Conservation (phyloP, 805 yeast genomes). For the Yarrowia deformans region DNA sequence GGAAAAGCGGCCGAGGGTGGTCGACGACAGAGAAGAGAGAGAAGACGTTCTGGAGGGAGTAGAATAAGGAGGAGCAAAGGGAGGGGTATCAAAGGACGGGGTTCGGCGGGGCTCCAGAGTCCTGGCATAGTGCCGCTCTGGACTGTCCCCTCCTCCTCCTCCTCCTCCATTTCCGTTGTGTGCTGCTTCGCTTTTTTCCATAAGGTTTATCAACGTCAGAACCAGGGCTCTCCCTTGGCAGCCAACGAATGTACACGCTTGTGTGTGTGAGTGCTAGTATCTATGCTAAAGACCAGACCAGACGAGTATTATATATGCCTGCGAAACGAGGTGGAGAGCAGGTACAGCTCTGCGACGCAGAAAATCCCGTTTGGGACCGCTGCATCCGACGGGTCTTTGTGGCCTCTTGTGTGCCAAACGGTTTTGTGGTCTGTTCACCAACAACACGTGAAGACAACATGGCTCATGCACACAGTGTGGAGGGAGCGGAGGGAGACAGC, state of each 20-base stretch:
- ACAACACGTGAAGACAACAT: slow-evolving; percentile 2
- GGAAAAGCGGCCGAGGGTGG: slow-evolving; percentile 11
- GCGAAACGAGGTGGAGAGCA: neutral
- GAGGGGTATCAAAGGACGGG: neutral
- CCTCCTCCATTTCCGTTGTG: neutral
- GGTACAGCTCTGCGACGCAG: too few species aligned
- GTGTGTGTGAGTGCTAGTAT: neutral
- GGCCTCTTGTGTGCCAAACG: neutral
- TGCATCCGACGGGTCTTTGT: neutral
- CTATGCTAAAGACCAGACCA: neutral
- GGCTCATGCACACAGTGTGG: neutral
- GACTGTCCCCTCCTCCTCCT: neutral
- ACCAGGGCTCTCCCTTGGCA: slow-evolving; percentile 2
- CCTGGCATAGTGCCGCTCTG: neutral
- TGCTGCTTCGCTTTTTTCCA: slow-evolving; percentile 11
- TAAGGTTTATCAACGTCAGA: neutral
- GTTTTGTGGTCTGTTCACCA: neutral
- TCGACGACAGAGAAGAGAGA: neutral
- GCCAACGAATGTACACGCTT: too few species aligned
- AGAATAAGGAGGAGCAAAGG: neutral
- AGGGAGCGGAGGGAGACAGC: too few species aligned
- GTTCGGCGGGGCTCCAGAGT: neutral
- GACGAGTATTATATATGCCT: slow-evolving; percentile 3
- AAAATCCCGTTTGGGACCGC: neutral
- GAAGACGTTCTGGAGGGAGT: neutral